These are phyloP conservation scores for Globisporangium camurandrum DNA, from an alignment of 352 stramenopile species.

Conservation along the genomic window DNA sequence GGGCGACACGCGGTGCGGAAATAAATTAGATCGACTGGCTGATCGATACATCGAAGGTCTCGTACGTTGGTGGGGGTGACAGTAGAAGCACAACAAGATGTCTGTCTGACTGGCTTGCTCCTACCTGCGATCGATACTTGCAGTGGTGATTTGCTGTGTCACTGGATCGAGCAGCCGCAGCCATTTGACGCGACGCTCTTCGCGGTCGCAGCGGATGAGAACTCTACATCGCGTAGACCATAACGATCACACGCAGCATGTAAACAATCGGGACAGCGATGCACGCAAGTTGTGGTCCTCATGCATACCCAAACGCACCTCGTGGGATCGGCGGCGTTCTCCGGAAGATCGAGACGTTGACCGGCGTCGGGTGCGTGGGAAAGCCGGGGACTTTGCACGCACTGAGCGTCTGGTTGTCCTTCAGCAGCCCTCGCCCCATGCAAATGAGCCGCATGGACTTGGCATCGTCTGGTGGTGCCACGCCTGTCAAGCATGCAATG, in stretches of 20 bases:
- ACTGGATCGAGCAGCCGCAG: conserved; percentile 40
- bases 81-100: no score
- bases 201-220: conserved; percentile 11
- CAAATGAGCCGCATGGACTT: conserved; percentile 89
- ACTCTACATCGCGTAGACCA: no score
- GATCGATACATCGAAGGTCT: no score
- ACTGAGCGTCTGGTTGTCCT: conserved; percentile 84
- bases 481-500: conserved; percentile 18
- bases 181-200: conserved; percentile 42
- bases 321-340: conserved; percentile 20
- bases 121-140: no score
- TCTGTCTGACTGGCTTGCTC: no score
- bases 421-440: conserved; percentile 91
- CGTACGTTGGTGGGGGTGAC: no score
- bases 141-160: neutral
- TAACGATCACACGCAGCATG: neutral
- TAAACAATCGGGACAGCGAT: neutral
- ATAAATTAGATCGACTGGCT: conserved; percentile 3
- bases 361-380: conserved; percentile 90
- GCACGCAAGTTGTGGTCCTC: no score
- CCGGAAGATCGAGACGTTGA: conserved; percentile 88
- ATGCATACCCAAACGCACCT: conserved; percentile 17
- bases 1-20: no score
- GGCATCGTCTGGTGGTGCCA: conserved; percentile 35
- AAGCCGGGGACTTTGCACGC: conserved; percentile 86